phyloP scores from a whole-genome alignment of 768 basidiomycete species.

The Obba rivulosa region DNA sequence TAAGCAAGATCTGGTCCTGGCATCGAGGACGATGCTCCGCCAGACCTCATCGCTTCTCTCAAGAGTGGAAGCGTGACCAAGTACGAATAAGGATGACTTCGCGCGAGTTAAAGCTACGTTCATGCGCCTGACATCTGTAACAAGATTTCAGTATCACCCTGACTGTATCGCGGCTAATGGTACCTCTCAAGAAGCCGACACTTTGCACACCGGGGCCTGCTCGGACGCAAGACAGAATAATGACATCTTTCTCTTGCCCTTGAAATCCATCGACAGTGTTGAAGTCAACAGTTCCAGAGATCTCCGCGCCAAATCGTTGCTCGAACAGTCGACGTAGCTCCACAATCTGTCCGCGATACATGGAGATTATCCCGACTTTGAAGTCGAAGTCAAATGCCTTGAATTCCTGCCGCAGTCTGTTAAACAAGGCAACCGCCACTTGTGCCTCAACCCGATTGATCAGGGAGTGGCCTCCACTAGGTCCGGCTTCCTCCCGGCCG shows the following conservation, averaged over 20 bases:
- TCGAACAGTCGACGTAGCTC: slow-evolving; percentile 71
- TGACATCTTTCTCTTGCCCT: slow-evolving; percentile 97
- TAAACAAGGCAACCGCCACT: slow-evolving; percentile 73
- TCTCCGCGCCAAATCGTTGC: slow-evolving; percentile 62
- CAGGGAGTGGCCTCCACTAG: slow-evolving; percentile 62
- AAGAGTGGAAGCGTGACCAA: slow-evolving; percentile 87
- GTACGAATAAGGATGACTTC: slow-evolving; percentile 87
- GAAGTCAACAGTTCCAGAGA: slow-evolving; percentile 77
- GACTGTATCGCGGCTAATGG: slow-evolving; percentile 1
- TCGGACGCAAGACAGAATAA: slow-evolving; percentile 95
- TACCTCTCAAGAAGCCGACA: slow-evolving; percentile 88
- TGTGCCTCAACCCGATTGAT: slow-evolving; percentile 72
- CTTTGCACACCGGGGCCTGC: slow-evolving; percentile 78
- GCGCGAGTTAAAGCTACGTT: slow-evolving; percentile 99
- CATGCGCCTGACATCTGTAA: slow-evolving; percentile 77
- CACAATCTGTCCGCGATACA: slow-evolving; percentile 87
- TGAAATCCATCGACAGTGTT: slow-evolving; percentile 99
- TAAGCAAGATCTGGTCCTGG: slow-evolving; percentile 57
- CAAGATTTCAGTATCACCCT: not conserved
- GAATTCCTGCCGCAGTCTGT: slow-evolving; percentile 63
- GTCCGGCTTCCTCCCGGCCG: slow-evolving; percentile 56
- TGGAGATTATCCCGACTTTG: slow-evolving; percentile 74
- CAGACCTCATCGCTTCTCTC: slow-evolving; percentile 81
- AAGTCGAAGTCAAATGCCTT: slow-evolving; percentile 44
- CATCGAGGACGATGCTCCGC: slow-evolving; percentile 74